Evolutionary conservation across 2,329 filamentous ascomycete species (phyloP), one percentile per base, ranked within the genome.

Genomic region (Dothistroma septosporum): DNA sequence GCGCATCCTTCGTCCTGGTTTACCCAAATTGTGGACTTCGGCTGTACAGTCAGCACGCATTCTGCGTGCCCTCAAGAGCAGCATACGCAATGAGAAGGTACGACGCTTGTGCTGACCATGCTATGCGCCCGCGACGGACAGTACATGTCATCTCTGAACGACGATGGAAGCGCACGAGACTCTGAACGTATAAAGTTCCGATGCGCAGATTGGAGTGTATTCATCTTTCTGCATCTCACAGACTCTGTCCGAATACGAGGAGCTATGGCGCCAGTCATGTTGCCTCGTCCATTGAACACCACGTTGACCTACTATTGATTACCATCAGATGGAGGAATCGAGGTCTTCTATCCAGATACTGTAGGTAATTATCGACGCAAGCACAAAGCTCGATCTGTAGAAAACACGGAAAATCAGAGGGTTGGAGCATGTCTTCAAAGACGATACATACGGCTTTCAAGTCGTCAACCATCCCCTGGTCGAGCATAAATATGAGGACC

Each of bases 381-480:
- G 31, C 46, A 49, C 37, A 24, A 55, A 1, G 19, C 58, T 21
- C 53, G 46, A 2, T n/a, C 53, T 10, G 57, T 62, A 12, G 33
- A 37, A 9, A 19, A 59, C 19, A 35, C 46, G 35, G 57, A 62
- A 62, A 28, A 31, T 62, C 35, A 46, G 57, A 48, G 41, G 35
- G 14, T 31, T 10, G 31, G 21, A 47, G n/a, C 41, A 59, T 8
- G n/a, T 21, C 8, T 56, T 59, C 37, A 37, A 53, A 9, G 44
- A 57, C 19, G 60, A 62, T 24, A 47, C 19, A 14, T 50, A 62
- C 28, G 56, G 60, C 33, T 62, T 59, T 53, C 44, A 62, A 22
- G 44, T 57, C 12, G 44, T 60, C 9, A 44, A 53, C 4, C 33
- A 37, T 21, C 32, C 49, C 28, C 28, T 37, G 9, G 10, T 21